phyloP scores from a whole-genome alignment of 2,329 filamentous ascomycete genomes.

The Westerdykella ornata region DNA sequence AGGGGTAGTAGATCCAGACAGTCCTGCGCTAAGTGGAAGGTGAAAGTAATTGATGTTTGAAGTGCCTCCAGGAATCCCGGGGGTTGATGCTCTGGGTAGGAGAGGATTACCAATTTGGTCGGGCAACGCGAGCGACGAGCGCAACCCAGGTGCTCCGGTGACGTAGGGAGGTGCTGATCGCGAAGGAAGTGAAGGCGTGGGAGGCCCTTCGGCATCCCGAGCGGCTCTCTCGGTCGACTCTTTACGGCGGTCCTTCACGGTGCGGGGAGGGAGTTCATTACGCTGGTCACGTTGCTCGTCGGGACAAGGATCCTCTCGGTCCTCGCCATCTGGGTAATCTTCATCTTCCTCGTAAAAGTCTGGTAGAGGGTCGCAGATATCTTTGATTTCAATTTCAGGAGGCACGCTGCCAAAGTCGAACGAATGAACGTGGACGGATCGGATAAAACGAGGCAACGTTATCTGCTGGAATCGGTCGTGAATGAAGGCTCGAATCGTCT shows the following conservation, averaged over 20 bases:
- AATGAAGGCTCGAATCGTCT: slow-evolving; percentile 84
- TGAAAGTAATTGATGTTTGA: slow-evolving; percentile 79
- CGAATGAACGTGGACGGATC: slow-evolving; percentile 86
- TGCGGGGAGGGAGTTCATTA: slow-evolving; percentile 25
- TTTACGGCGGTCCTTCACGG: slow-evolving; percentile 26
- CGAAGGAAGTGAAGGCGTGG: slow-evolving; percentile 12
- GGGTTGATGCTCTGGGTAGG: slow-evolving; percentile 46
- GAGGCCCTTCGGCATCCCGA: slow-evolving; percentile 10
- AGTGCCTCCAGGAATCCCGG: slow-evolving; percentile 60
- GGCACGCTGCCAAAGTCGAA: slow-evolving; percentile 85
- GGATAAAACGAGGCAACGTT: slow-evolving; percentile 88
- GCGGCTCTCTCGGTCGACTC: slow-evolving; percentile 17
- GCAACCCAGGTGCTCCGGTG: slow-evolving; percentile 23
- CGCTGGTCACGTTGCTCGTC: slow-evolving; percentile 19
- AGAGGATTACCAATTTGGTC: slow-evolving; percentile 35
- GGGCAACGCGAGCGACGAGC: slow-evolving; percentile 23
- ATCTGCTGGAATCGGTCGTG: slow-evolving; percentile 94
- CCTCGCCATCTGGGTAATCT: slow-evolving; percentile 55
- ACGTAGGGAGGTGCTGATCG: slow-evolving; percentile 20
- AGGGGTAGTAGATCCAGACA: slow-evolving; percentile 71
- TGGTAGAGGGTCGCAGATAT: slow-evolving; percentile 88
- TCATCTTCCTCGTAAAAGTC: slow-evolving; percentile 90
- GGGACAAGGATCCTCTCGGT: slow-evolving; percentile 22
- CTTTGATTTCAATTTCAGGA: slow-evolving; percentile 85
- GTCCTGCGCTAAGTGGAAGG: slow-evolving; percentile 62